Conservation (phyloP, 495 filamentous ascomycete genomes). For the Rusavskia elegans region DNA sequence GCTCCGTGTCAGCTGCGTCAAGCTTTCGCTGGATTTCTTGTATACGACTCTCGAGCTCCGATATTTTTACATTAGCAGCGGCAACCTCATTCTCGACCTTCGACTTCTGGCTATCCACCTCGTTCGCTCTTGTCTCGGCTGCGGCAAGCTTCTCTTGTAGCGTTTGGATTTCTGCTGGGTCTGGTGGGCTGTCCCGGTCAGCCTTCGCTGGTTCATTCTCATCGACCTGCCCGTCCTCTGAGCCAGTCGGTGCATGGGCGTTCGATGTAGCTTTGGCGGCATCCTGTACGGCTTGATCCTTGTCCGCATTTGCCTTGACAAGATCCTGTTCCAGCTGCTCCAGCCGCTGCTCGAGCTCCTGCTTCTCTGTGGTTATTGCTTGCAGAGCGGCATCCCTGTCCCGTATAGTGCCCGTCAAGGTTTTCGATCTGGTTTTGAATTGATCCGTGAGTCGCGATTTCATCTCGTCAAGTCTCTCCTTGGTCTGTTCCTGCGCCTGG, state of each 20-base stretch:
- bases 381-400: conserved; percentile 31
- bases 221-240: conserved; percentile 15
- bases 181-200: conserved; percentile 9
- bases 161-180: conserved; percentile 18
- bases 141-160: conserved; percentile 31
- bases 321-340: conserved; percentile 29
- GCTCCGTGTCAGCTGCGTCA: conserved; percentile 8
- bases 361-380: conserved; percentile 32
- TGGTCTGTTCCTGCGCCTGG: conserved; percentile 31
- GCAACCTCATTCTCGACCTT: conserved; percentile 8
- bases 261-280: conserved; percentile 6
- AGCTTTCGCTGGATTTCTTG: conserved; percentile 16
- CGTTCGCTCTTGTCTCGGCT: conserved; percentile 29
- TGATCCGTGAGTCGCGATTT: conserved; percentile 40
- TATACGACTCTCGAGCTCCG: conserved; percentile 22
- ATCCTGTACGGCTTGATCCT: conserved; percentile 24
- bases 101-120: conserved; percentile 12
- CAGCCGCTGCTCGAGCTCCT: conserved; percentile 20
- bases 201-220: conserved; percentile 20
- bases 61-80: conserved; percentile 17
- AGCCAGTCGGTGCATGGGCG: conserved; percentile 4
- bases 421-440: conserved; percentile 41
- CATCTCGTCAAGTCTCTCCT: conserved; percentile 31
- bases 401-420: conserved; percentile 31
- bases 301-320: conserved; percentile 26